Conservation (phyloP, 2,329 filamentous ascomycete genomes). For the Fusarium fujikuroi region DNA sequence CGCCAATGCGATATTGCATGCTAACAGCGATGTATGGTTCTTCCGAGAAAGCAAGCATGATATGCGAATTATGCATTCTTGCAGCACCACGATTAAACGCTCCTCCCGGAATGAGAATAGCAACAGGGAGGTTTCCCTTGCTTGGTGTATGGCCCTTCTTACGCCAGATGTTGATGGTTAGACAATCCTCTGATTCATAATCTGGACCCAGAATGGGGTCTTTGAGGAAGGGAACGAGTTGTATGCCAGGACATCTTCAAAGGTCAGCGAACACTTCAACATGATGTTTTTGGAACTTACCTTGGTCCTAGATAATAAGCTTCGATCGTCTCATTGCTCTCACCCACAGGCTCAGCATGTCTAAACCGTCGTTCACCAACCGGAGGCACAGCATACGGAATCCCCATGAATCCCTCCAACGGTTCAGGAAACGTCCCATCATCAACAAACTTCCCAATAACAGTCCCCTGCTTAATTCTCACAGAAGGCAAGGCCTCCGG, state of each 20-base stretch:
- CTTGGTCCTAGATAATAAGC: slow-evolving; percentile 42
- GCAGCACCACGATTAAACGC: slow-evolving; percentile 48
- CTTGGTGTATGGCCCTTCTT: slow-evolving; percentile 19
- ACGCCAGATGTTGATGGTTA: slow-evolving; percentile 44
- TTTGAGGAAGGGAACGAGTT: slow-evolving; percentile 47
- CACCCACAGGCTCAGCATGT: slow-evolving; percentile 46
- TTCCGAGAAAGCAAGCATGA: slow-evolving; percentile 61
- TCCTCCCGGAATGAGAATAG: slow-evolving; percentile 45
- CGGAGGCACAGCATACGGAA: slow-evolving; percentile 60
- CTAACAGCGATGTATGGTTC: slow-evolving; percentile 60
- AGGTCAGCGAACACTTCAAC: not conserved
- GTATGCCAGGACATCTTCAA: slow-evolving; percentile 46
- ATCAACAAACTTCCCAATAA: slow-evolving; percentile 48
- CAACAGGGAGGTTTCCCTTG: slow-evolving; percentile 42
- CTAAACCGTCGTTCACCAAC: slow-evolving; percentile 55
- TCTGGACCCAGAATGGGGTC: slow-evolving; percentile 46
- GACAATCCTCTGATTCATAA: slow-evolving; percentile 46
- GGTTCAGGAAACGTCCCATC: slow-evolving; percentile 46
- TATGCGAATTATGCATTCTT: slow-evolving; percentile 52
- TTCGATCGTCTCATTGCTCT: slow-evolving; percentile 41
- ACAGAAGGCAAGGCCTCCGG: slow-evolving; percentile 32
- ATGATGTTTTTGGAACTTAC: not conserved
- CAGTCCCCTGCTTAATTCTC: slow-evolving; percentile 45
- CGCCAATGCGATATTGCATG: slow-evolving; percentile 61
- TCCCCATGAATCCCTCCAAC: slow-evolving; percentile 56